phyloP scores from a whole-genome alignment of 495 filamentous ascomycete genomes.

The Penicillium angulare region DNA sequence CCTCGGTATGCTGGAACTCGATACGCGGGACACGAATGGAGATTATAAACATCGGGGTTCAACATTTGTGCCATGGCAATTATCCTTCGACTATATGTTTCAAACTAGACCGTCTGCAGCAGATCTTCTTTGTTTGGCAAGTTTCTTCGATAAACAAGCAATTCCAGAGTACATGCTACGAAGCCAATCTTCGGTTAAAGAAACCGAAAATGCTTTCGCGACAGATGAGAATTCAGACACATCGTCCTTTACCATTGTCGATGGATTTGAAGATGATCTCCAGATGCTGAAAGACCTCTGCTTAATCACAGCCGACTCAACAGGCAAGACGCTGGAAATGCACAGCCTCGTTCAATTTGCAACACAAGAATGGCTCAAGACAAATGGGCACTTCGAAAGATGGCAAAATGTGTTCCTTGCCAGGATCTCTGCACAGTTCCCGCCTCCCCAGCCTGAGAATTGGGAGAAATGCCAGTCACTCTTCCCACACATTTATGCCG shows the following conservation, averaged over 20 bases:
- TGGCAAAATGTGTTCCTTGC: not conserved
- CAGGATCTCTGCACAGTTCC: not conserved
- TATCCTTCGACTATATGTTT: not conserved
- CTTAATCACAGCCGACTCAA: not conserved
- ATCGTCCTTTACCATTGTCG: not conserved
- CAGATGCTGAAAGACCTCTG: not conserved
- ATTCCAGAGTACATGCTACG: not conserved
- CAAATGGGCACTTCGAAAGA: not conserved
- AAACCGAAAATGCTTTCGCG: not conserved
- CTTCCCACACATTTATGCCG: not conserved
- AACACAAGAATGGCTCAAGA: not conserved
- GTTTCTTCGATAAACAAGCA: not conserved
- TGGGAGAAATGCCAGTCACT: not conserved
- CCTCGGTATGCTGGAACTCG: no score
- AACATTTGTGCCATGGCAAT: not conserved
- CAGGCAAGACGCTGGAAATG: not conserved
- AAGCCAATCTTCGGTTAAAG: not conserved
- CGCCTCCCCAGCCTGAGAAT: not conserved
- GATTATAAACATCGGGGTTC: not conserved
- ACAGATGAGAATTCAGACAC: not conserved
- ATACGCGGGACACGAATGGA: no score
- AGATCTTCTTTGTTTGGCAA: not conserved
- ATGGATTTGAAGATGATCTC: not conserved
- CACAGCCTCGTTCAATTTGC: not conserved
- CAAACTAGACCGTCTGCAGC: not conserved